A percentile compares a stretch with the other conserved stretches of the same genome.
Evolutionary conservation across 2,329 filamentous ascomycete species (phyloP).

Genomic region (Paraphaeosphaeria sporulosa): DNA sequence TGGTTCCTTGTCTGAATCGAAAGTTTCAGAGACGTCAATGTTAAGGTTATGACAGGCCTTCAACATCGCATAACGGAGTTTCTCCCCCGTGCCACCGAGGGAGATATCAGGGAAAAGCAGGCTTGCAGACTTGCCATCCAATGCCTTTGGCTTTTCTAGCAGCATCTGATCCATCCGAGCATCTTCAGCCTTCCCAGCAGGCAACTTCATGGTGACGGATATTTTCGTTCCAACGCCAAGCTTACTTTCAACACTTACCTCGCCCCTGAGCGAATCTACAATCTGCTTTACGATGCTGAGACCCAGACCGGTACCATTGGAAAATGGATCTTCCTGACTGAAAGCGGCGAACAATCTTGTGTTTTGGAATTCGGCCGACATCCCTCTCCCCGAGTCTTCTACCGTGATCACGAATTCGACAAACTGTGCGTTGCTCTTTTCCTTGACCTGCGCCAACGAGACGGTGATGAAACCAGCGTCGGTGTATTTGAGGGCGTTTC

Average conservation of each 20-base stretch:
- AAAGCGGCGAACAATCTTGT: slow-evolving; percentile 44
- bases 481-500: slow-evolving; percentile 48
- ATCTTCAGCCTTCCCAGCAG: slow-evolving; percentile 19
- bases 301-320: slow-evolving; percentile 44
- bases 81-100: slow-evolving; percentile 31
- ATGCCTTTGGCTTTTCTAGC: slow-evolving; percentile 23
- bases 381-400: slow-evolving; percentile 46
- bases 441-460: slow-evolving; percentile 26
- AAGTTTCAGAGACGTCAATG: slow-evolving; percentile 27
- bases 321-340: slow-evolving; percentile 45
- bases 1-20: slow-evolving; percentile 22
- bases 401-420: slow-evolving; percentile 44
- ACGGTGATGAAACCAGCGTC: slow-evolving; percentile 41
- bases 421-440: slow-evolving; percentile 20
- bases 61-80: slow-evolving; percentile 35
- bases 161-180: slow-evolving; percentile 17
- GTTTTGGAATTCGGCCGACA: slow-evolving; percentile 44
- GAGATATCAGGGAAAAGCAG: slow-evolving; percentile 33
- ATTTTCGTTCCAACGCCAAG: slow-evolving; percentile 37
- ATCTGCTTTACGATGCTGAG: slow-evolving; percentile 47
- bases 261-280: slow-evolving; percentile 41
- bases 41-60: slow-evolving; percentile 34
- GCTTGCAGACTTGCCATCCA: slow-evolving; percentile 29
- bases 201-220: slow-evolving; percentile 32
- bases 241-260: slow-evolving; percentile 41